Evolutionary conservation across 345 rosid genomes (phyloP).

Genomic region (Corchorus olitorius): DNA sequence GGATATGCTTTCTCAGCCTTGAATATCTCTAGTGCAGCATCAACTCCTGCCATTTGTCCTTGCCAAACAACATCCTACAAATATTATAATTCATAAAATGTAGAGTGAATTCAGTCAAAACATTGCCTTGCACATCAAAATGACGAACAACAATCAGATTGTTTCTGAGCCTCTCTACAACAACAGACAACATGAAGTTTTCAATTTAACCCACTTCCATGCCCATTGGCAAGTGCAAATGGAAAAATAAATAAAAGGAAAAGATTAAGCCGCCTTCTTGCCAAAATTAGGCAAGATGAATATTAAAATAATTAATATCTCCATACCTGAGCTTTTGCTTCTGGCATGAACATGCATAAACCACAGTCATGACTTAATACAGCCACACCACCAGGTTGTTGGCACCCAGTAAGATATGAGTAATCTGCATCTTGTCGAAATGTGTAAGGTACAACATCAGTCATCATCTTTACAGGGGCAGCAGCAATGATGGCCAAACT

Average conservation of each 20-base stretch:
- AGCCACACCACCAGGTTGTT: conserved; percentile 94
- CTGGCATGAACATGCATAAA: conserved; percentile 99
- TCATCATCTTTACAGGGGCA: conserved; percentile 96
- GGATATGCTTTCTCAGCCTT: conserved; percentile 90
- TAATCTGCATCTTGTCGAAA: conserved; percentile 91
- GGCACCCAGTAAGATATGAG: conserved; percentile 85
- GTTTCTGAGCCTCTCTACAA: neutral
- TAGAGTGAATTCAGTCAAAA: neutral
- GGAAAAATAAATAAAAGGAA: neutral
- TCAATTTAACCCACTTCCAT: neutral
- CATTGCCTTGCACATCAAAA: conserved; percentile 9
- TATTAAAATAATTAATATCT: neutral
- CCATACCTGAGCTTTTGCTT: conserved; percentile 71
- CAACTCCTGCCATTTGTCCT: conserved; percentile 88
- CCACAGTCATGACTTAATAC: conserved; percentile 72
- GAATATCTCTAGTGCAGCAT: conserved; percentile 76
- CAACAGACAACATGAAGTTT: neutral
- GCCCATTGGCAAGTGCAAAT: neutral
- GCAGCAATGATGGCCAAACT: conserved; percentile 83
- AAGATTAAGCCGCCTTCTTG: neutral
- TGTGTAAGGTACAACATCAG: conserved; percentile 88
- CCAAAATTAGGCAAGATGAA: neutral
- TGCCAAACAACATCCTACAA: conserved; percentile 87
- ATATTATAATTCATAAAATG: conserved; percentile 8
- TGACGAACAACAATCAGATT: neutral